A percentile compares a stretch with the other conserved stretches of the same genome.
Conservation (phyloP, 345 rosid species). For the Odontarrhena argentea region DNA sequence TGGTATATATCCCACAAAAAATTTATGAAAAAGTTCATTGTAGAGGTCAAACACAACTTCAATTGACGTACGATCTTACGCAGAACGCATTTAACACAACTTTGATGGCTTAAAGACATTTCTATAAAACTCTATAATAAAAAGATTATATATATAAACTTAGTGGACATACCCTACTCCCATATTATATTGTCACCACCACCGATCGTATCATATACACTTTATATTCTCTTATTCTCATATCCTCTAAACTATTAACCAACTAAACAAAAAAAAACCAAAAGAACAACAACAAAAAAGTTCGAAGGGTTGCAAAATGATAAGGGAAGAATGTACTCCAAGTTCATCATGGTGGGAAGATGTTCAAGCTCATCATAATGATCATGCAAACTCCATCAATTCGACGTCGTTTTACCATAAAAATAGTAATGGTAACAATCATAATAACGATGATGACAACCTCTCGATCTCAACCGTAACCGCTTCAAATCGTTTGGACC, state of each 20-base stretch:
- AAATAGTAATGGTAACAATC: constrained; percentile 24
- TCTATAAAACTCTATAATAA: constrained; percentile 21
- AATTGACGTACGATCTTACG: constrained; percentile 43
- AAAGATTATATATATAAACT: constrained; percentile 36
- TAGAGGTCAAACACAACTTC: constrained; percentile 36
- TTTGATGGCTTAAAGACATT: constrained; percentile 34
- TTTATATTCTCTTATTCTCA: constrained; percentile 43
- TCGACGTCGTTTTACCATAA: constrained; percentile 43
- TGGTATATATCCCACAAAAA: constrained; percentile 1
- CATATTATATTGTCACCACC: constrained; percentile 61
- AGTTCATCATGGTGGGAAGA: constrained; percentile 64
- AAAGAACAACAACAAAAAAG: background rate
- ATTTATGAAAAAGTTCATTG: constrained; percentile 25
- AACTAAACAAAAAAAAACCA: background rate
- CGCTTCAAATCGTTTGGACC: constrained; percentile 66
- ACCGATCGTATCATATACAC: constrained; percentile 42
- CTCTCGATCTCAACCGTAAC: constrained; percentile 58
- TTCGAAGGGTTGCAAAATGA: constrained; percentile 31
- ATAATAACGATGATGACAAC: constrained; percentile 54
- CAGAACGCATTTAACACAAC: constrained; percentile 42
- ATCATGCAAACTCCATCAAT: constrained; percentile 53
- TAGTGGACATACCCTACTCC: constrained; percentile 65
- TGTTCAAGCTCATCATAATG: constrained; percentile 48
- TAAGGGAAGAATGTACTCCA: constrained; percentile 55
- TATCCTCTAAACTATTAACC: constrained; percentile 37